Base-by-base conservation (phyloP, 768 basidiomycete genomes). In the Cystofilobasidium capitatum region DNA sequence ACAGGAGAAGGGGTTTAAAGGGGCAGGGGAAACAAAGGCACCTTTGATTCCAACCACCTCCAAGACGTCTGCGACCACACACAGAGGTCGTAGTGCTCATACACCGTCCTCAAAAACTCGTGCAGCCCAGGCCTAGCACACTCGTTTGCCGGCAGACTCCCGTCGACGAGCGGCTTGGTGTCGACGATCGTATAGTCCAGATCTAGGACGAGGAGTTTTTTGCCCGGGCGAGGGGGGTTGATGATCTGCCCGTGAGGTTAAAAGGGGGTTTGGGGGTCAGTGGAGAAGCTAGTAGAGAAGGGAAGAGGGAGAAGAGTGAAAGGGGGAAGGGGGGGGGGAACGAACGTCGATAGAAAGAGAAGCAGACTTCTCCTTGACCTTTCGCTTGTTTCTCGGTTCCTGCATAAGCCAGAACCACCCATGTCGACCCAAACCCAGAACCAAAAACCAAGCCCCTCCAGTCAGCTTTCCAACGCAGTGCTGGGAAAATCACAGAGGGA, bases 41-140 rank as follows among this genome's bases (percentile, higher is more conserved):
- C 12, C 24, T 64, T 64, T 2, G 29, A 84, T 78, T 91, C 89
- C 22, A 91, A 80, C 89, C 89, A 91, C 59, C 88, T 81, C 90
- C 90, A 91, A 70, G 84, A 86, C 3, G 90, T 91, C 74, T 89
- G 88, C 0, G 85, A 86, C 90, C 91, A 93, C 70, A 93, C 87
- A 72, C 87, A 88, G 69, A 94, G 88, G 72, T 94, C 90, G 74
- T 93, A 94, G 74, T 85, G 80, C 7, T 86, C 29, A 16, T 55
- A 55, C 51, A 55, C 29, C 3, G 6, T 29, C 17, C 45, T 47
- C 26, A 94, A 78, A 73, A 94, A 91, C 74, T 88, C 85, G 74
- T 93, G 91, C 20, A 94, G 79, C 20, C 83, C 80, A 4, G 91
- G 91, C 44, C 91, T 79, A 16, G 88, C 88, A 75, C 90, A 93